A percentile compares a stretch with the other conserved stretches of the same genome.
These are phyloP conservation scores for Debaryomyces castellii DNA, from an alignment of 805 yeast genomes.

Conservation along the genomic window DNA sequence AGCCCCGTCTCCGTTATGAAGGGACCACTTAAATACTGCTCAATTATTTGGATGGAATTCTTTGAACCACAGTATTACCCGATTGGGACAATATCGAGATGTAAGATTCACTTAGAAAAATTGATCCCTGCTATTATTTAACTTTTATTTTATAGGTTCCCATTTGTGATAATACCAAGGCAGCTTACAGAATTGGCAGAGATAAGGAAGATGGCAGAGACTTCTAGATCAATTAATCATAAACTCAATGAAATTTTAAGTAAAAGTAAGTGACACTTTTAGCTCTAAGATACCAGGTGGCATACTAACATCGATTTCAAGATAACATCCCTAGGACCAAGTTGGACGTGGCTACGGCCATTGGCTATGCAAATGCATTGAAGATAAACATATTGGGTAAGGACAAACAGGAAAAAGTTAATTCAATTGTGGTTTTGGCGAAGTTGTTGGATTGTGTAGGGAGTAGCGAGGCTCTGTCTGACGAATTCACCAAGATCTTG, in stretches of 20 bases:
- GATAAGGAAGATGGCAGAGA: conserved; percentile 28
- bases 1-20: no score
- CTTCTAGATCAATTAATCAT: conserved; percentile 43
- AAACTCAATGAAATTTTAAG: conserved; percentile 42
- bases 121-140: neutral
- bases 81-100: neutral
- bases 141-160: neutral
- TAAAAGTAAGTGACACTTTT: conserved; percentile 24
- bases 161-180: neutral
- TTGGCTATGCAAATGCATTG: conserved; percentile 35
- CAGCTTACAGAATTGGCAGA: neutral
- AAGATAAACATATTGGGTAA: conserved; percentile 43
- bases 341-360: conserved; percentile 32
- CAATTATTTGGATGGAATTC: neutral
- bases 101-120: neutral
- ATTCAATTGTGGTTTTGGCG: conserved; percentile 54
- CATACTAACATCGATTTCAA: conserved; percentile 5
- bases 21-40: no score
- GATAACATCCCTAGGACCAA: conserved; percentile 27
- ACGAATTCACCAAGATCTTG: conserved; percentile 32
- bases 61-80: neutral
- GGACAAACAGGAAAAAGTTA: conserved; percentile 51
- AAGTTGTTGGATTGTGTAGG: conserved; percentile 46
- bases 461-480: conserved; percentile 39
- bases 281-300: neutral